Percentiles rank a stretch among this genome's conserved stretches.
Evolutionary conservation across 306 rosid genomes (phyloP).

Genomic region (Boehmeria nivea): DNA sequence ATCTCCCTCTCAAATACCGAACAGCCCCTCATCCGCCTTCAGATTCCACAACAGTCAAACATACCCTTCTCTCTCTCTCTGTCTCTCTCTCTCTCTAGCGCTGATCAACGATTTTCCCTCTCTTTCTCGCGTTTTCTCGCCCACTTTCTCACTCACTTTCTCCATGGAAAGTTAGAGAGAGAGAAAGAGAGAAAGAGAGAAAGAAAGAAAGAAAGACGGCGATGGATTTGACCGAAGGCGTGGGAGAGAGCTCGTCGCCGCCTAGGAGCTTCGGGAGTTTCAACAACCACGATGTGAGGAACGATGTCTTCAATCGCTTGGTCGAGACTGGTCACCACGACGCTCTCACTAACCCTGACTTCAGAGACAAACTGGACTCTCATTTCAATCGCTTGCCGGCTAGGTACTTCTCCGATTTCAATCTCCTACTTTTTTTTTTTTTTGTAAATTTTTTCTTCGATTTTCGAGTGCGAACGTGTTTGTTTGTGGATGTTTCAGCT

Average conservation of each 20-base stretch:
- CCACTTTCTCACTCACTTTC: constrained; percentile 17
- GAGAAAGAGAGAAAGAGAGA: not conserved
- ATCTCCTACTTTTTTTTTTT: not conserved
- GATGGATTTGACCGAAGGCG: constrained; percentile 91
- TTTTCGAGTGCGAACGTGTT: not conserved
- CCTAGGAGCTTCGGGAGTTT: constrained; percentile 63
- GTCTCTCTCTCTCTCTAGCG: constrained; percentile 7
- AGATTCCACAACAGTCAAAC: constrained; percentile 40
- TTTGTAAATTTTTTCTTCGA: too few species aligned
- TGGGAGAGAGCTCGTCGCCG: constrained; percentile 97
- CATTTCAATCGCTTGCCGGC: constrained; percentile 96
- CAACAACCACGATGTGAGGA: constrained; percentile 57
- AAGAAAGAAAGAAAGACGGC: constrained; percentile 5
- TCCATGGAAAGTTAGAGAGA: constrained; percentile 17
- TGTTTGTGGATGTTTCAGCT: too few species aligned
- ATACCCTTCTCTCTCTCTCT: not conserved
- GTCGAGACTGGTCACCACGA: constrained; percentile 57
- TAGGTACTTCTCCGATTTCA: constrained; percentile 37
- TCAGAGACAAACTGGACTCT: constrained; percentile 75
- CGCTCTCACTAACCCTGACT: constrained; percentile 59
- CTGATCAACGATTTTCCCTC: constrained; percentile 18
- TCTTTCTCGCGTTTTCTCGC: too few species aligned
- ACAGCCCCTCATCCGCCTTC: constrained; percentile 13
- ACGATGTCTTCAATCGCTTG: constrained; percentile 75
- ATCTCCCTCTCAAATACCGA: not conserved